These are phyloP conservation scores for Xylaria acuta DNA, from an alignment of 495 filamentous ascomycete species.

Conservation along the genomic window DNA sequence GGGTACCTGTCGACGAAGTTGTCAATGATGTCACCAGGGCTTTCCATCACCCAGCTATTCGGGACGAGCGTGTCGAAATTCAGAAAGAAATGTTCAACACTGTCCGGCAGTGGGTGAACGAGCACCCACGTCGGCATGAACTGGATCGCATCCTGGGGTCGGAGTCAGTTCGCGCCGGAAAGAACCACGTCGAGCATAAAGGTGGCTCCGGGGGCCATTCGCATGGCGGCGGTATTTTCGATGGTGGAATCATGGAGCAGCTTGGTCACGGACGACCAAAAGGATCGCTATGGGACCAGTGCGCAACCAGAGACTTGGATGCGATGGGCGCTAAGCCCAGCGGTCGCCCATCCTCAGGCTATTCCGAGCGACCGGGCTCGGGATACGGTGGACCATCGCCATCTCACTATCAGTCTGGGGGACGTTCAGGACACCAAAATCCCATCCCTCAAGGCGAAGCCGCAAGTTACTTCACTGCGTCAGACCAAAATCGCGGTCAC, in stretches of 20 bases:
- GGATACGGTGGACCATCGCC: slow-evolving; percentile 28
- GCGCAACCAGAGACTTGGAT: slow-evolving; percentile 50
- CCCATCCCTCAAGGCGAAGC: slow-evolving; percentile 35
- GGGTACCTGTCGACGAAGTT: slow-evolving; percentile 78
- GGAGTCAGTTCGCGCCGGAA: slow-evolving; percentile 78
- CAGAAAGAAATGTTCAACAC: slow-evolving; percentile 86
- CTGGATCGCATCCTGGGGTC: slow-evolving; percentile 76
- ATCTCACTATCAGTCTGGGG: slow-evolving; percentile 26
- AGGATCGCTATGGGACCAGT: slow-evolving; percentile 59
- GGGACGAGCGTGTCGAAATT: slow-evolving; percentile 73
- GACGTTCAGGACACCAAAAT: slow-evolving; percentile 18
- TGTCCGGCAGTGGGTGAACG: slow-evolving; percentile 76
- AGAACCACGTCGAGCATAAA: slow-evolving; percentile 67
- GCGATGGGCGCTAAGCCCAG: slow-evolving; percentile 38
- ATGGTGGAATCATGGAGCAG: slow-evolving; percentile 43
- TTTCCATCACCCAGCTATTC: slow-evolving; percentile 88
- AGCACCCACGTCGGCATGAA: slow-evolving; percentile 65
- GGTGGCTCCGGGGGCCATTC: slow-evolving; percentile 33
- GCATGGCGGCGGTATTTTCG: slow-evolving; percentile 51
- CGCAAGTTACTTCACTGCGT: slow-evolving; percentile 32
- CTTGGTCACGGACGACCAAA: slow-evolving; percentile 58
- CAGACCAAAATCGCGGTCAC: background rate
- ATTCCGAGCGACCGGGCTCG: slow-evolving; percentile 21
- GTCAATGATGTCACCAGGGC: slow-evolving; percentile 74
- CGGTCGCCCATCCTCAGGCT: slow-evolving; percentile 30